These are phyloP conservation scores for Amphichorda felina DNA, from an alignment of 2,329 filamentous ascomycete genomes.

Conservation along the genomic window DNA sequence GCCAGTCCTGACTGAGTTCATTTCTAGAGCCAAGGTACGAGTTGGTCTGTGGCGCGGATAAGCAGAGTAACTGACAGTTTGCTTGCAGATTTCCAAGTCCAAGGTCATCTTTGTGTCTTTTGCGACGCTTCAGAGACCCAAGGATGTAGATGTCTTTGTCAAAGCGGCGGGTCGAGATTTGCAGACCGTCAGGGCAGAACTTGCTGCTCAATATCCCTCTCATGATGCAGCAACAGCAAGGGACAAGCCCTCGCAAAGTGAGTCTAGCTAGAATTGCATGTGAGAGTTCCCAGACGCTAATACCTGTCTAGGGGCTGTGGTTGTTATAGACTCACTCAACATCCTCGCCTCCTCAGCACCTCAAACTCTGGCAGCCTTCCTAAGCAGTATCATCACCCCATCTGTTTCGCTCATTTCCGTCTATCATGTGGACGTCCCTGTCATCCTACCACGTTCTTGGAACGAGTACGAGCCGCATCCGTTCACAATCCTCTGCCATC, in stretches of 20 bases:
- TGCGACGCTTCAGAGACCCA: slow-evolving; percentile 54
- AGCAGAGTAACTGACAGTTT: no score
- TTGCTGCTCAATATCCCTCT: slow-evolving; percentile 36
- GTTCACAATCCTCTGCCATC: slow-evolving; percentile 62
- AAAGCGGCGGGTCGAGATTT: slow-evolving; percentile 48
- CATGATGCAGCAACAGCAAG: slow-evolving; percentile 21
- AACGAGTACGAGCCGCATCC: slow-evolving; percentile 55
- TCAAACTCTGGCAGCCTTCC: slow-evolving; percentile 52
- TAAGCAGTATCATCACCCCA: slow-evolving; percentile 57
- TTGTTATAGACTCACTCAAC: slow-evolving; percentile 74
- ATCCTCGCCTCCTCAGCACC: slow-evolving; percentile 43
- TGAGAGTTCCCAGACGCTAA: background rate
- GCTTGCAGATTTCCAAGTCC: slow-evolving; percentile 41
- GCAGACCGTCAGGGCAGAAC: slow-evolving; percentile 44
- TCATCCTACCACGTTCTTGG: slow-evolving; percentile 28
- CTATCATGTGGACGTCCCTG: slow-evolving; percentile 73
- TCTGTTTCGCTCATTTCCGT: slow-evolving; percentile 61
- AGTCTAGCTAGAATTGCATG: slow-evolving; percentile 9
- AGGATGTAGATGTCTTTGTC: slow-evolving; percentile 56
- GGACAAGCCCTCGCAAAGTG: slow-evolving; percentile 28
- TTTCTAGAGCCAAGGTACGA: slow-evolving; percentile 59
- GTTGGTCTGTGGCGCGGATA: no score
- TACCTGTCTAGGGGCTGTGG: slow-evolving; percentile 46
- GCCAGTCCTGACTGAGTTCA: slow-evolving; percentile 62
- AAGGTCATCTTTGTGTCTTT: slow-evolving; percentile 71